Evolutionary conservation across 768 basidiomycete species (phyloP).

Genomic region (Coprinellus micaceus): DNA sequence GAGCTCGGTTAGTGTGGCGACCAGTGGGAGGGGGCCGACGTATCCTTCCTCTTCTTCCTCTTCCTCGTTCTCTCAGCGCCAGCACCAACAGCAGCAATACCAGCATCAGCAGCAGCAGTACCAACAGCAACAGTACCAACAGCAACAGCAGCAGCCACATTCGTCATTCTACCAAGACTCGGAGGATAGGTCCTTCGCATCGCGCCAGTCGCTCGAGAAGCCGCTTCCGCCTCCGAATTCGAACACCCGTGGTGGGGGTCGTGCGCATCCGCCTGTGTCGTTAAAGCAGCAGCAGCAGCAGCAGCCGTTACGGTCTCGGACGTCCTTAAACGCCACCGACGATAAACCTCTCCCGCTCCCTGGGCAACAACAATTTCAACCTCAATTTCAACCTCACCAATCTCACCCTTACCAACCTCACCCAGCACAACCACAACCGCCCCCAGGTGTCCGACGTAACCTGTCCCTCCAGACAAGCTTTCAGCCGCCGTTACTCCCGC

Average conservation of each 20-base stretch:
- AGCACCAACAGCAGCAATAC: too few relatives aligned
- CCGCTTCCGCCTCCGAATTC: constrained; percentile 20
- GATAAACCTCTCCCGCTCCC: constrained; percentile 15
- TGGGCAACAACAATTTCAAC: constrained; percentile 2
- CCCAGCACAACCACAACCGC: background rate
- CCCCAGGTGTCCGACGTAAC: background rate
- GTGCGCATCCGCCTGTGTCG: constrained; percentile 15
- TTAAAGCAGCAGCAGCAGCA: constrained; percentile 10
- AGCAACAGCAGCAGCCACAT: constrained; percentile 10
- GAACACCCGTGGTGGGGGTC: constrained; percentile 8
- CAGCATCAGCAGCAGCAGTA: too few relatives aligned
- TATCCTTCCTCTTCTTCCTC: too few relatives aligned
- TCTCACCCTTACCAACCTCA: too few relatives aligned
- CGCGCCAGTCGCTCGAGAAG: constrained; percentile 20
- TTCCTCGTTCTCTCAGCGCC: too few relatives aligned
- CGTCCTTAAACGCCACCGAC: constrained; percentile 17
- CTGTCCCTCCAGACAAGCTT: constrained; percentile 8
- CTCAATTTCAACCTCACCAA: too few relatives aligned
- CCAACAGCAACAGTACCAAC: too few relatives aligned
- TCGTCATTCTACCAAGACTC: constrained; percentile 15
- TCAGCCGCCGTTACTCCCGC: background rate
- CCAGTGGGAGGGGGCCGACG: constrained; percentile 15
- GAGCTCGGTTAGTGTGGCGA: constrained; percentile 14
- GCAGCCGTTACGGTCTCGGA: constrained; percentile 12
- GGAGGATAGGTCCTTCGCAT: background rate